Percentiles rank a stretch among this genome's conserved stretches.
Conservation (phyloP, 306 rosid species). For the Arachis stenosperma region DNA sequence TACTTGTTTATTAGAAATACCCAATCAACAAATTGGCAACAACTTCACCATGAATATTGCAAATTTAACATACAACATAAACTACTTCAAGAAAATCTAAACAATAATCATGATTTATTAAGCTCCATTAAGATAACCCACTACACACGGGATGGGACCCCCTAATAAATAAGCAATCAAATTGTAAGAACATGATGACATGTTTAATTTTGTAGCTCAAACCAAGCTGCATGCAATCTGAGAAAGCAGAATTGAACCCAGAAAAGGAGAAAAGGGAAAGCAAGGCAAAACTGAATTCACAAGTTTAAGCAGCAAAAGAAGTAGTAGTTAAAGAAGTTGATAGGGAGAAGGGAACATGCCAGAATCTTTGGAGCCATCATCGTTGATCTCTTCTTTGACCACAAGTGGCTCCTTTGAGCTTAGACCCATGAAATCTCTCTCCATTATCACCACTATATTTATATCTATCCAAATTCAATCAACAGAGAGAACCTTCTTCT, state of each 20-base stretch:
- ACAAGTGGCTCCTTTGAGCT: conserved; percentile 54
- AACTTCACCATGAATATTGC: conserved; percentile 28
- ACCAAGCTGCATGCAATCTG: conserved; percentile 29
- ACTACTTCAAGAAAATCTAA: conserved; percentile 29
- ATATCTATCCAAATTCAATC: background rate
- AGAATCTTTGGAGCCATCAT: conserved; percentile 56
- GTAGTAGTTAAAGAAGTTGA: background rate
- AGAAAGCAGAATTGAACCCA: background rate
- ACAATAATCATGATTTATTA: conserved; percentile 1
- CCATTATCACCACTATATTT: conserved; percentile 55
- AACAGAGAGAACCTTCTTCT: background rate
- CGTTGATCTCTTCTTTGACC: conserved; percentile 68
- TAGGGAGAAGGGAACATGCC: conserved; percentile 43
- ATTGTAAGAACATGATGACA: conserved; percentile 6
- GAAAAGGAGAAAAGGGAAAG: background rate
- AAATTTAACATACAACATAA: conserved; percentile 5
- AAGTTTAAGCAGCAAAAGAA: background rate
- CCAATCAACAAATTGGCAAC: conserved; percentile 41
- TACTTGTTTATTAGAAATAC: background rate
- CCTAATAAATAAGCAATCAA: conserved; percentile 33
- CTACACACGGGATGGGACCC: background rate
- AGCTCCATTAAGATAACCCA: conserved; percentile 11
- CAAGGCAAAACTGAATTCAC: conserved; percentile 11
- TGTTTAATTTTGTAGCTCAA: conserved; percentile 5
- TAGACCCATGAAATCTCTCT: conserved; percentile 90